These are phyloP conservation scores for Tuctoria greenei DNA, from an alignment of 176 grass and related monocot genomes.

Conservation along the genomic window DNA sequence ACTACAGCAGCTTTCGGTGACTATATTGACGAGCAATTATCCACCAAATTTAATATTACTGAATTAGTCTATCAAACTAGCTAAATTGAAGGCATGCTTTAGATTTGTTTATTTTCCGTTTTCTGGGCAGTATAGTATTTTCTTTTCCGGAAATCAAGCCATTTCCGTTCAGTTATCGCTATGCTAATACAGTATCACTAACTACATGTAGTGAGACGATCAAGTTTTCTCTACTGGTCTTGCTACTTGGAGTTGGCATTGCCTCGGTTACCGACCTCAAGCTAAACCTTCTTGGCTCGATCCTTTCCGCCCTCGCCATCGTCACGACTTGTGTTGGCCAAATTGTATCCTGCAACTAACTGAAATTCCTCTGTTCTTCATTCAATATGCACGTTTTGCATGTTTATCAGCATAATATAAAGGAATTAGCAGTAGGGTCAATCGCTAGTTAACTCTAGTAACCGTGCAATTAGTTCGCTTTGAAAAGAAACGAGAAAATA, in stretches of 20 bases:
- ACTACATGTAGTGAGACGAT: slow-evolving; percentile 65
- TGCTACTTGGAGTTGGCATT: slow-evolving; percentile 82
- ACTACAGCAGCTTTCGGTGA: neutral
- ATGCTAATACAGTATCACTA: neutral
- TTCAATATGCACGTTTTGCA: neutral
- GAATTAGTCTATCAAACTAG: neutral
- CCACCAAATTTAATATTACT: neutral
- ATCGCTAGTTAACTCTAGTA: neutral
- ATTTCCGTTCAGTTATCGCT: neutral
- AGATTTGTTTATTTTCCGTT: neutral
- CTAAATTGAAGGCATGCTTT: neutral
- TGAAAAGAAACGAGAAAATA: neutral
- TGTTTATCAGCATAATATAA: neutral
- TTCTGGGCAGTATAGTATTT: neutral
- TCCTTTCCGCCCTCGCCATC: slow-evolving; percentile 80
- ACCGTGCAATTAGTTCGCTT: neutral
- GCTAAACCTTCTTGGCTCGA: slow-evolving; percentile 70
- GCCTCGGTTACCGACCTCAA: slow-evolving; percentile 82
- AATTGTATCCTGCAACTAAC: slow-evolving; percentile 71
- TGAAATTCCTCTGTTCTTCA: neutral
- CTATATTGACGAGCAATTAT: neutral
- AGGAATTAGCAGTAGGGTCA: neutral
- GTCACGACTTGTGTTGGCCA: slow-evolving; percentile 82
- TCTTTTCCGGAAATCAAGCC: neutral
- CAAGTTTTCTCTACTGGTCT: slow-evolving; percentile 71